phyloP scores from a whole-genome alignment of 768 basidiomycete genomes.

The Termitomyces bulborhizus region DNA sequence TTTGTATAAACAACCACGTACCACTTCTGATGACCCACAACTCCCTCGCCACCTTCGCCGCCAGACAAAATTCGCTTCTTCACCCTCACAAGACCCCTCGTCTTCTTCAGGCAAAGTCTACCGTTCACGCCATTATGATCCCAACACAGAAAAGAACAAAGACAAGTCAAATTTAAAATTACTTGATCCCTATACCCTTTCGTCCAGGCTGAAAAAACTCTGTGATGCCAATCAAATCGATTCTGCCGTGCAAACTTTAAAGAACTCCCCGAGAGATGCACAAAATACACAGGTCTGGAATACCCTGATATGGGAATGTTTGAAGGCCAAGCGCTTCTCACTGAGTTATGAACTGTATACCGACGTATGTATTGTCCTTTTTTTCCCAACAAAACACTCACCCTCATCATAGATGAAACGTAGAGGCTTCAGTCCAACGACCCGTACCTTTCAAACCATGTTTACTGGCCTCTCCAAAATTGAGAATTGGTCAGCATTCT shows the following conservation, averaged over 20 bases:
- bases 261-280: slow-evolving; percentile 63
- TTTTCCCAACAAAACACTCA: neutral
- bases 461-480: slow-evolving; percentile 59
- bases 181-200: slow-evolving; percentile 60
- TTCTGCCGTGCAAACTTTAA: slow-evolving; percentile 60
- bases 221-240: slow-evolving; percentile 51
- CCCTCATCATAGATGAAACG: slow-evolving; percentile 68
- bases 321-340: slow-evolving; percentile 51
- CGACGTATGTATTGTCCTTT: slow-evolving; percentile 41
- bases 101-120: slow-evolving; percentile 13
- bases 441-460: slow-evolving; percentile 64
- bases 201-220: slow-evolving; percentile 50
- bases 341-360: slow-evolving; percentile 59
- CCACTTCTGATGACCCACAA: neutral
- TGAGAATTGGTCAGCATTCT: slow-evolving; percentile 49
- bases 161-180: slow-evolving; percentile 29
- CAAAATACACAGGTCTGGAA: slow-evolving; percentile 79
- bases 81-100: neutral
- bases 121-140: slow-evolving; percentile 37
- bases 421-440: slow-evolving; percentile 65
- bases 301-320: slow-evolving; percentile 61
- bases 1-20: neutral
- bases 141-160: slow-evolving; percentile 14
- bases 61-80: slow-evolving; percentile 8
- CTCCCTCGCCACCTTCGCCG: slow-evolving; percentile 27